Conservation (phyloP, 1,284 basidiomycete species). For the Irpex lacteus region DNA sequence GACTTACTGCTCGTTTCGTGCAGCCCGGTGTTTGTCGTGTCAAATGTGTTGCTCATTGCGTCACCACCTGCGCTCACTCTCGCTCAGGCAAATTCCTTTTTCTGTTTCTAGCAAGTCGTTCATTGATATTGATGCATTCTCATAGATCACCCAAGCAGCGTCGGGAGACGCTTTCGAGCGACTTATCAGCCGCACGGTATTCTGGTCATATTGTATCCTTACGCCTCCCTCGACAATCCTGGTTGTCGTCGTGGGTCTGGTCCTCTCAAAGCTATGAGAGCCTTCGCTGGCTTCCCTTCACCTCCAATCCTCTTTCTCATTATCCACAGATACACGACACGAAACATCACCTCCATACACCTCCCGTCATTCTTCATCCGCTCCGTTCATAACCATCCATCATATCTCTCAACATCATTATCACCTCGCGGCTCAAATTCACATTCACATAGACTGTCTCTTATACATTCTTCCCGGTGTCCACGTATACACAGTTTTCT, state of each 20-base stretch:
- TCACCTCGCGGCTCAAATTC: not conserved
- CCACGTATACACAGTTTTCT: no score
- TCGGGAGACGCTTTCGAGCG: constrained; percentile 89
- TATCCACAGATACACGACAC: not conserved
- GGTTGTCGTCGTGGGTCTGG: constrained; percentile 72
- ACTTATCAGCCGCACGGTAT: constrained; percentile 80
- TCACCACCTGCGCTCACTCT: constrained; percentile 83
- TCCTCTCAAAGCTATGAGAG: constrained; percentile 47
- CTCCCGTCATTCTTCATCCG: not conserved
- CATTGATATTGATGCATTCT: not conserved
- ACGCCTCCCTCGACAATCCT: constrained; percentile 79
- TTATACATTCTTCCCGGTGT: no score
- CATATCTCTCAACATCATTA: not conserved
- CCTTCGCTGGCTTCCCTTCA: not conserved
- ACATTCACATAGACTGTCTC: not conserved
- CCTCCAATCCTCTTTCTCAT: not conserved
- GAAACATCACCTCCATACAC: not conserved
- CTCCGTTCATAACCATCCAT: not conserved
- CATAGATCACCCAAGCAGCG: constrained; percentile 85
- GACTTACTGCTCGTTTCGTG: constrained; percentile 9
- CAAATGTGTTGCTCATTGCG: constrained; percentile 71
- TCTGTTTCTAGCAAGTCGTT: no score
- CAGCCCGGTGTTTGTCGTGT: constrained; percentile 83
- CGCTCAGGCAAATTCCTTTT: constrained; percentile 53
- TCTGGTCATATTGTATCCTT: constrained; percentile 80